These are phyloP conservation scores for Artemisia annua DNA, from an alignment of 129 eudicot genomes.

Conservation along the genomic window DNA sequence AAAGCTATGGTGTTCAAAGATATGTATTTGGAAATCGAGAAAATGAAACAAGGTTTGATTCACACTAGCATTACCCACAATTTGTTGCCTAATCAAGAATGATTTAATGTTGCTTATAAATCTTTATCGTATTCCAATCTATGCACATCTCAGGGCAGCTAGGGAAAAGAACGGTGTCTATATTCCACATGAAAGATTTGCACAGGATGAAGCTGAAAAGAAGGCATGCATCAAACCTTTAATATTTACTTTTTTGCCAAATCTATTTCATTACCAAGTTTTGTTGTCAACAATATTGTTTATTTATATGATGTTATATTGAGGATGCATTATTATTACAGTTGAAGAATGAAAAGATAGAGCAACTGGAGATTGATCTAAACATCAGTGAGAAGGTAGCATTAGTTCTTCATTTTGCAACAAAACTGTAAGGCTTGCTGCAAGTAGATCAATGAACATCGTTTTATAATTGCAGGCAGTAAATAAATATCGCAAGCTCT, in stretches of 20 bases:
- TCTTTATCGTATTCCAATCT: slow-evolving; percentile 3
- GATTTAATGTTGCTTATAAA: neutral
- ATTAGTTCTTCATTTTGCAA: neutral
- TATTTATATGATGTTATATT: slow-evolving; percentile 8
- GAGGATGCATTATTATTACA: slow-evolving; percentile 35
- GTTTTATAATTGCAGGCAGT: slow-evolving; percentile 49
- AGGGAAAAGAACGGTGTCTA: slow-evolving; percentile 94
- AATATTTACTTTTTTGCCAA: slow-evolving; percentile 11
- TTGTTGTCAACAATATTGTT: slow-evolving; percentile 12
- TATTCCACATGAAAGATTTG: slow-evolving; percentile 76
- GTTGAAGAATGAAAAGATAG: slow-evolving; percentile 77
- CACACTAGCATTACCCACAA: slow-evolving; percentile 8
- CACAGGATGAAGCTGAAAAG: slow-evolving; percentile 88
- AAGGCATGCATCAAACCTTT: slow-evolving; percentile 45
- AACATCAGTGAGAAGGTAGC: slow-evolving; percentile 61
- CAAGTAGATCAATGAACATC: slow-evolving; percentile 2
- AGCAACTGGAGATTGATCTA: slow-evolving; percentile 72
- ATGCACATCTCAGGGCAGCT: slow-evolving; percentile 85
- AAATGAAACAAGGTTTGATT: slow-evolving; percentile 80
- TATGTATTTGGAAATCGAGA: slow-evolving; percentile 76
- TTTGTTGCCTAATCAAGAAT: slow-evolving; percentile 1
- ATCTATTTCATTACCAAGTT: neutral
- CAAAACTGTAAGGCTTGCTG: too few relatives aligned
- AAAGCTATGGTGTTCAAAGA: slow-evolving; percentile 80
- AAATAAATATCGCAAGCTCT: slow-evolving; percentile 60